phyloP scores from a whole-genome alignment of 2,329 filamentous ascomycete genomes.

The Fusarium buxicola region DNA sequence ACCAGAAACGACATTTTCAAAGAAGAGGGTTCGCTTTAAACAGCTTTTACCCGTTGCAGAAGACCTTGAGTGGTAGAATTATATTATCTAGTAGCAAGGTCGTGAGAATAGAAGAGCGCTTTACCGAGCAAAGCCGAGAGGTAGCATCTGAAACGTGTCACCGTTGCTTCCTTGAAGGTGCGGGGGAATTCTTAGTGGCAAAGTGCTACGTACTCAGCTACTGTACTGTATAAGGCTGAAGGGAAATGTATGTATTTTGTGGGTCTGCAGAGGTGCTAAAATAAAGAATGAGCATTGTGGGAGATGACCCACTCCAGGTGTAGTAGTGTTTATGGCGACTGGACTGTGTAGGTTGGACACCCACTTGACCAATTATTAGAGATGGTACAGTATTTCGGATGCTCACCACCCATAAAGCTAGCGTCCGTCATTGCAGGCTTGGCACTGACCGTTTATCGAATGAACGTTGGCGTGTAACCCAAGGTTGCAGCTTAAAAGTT shows the following conservation, averaged over 20 bases:
- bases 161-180: neutral
- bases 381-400: constrained; percentile 24
- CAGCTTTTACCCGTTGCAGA: neutral
- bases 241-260: neutral
- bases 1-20: neutral
- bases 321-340: neutral
- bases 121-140: constrained; percentile 6
- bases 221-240: constrained; percentile 29
- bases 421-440: constrained; percentile 24
- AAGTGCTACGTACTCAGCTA: no score
- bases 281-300: neutral
- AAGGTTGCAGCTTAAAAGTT: constrained; percentile 30
- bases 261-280: neutral
- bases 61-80: neutral
- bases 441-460: constrained; percentile 4
- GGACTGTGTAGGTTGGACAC: no score
- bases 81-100: neutral
- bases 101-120: neutral
- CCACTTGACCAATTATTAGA: neutral
- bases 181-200: neutral
- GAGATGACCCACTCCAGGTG: neutral
- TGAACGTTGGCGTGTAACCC: constrained; percentile 16
- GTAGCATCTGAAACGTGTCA: constrained; percentile 27
- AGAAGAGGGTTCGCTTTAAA: neutral
- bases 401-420: constrained; percentile 8